Evolutionary conservation across 768 basidiomycete species (phyloP).

Genomic region (Kwoniella bestiolae): DNA sequence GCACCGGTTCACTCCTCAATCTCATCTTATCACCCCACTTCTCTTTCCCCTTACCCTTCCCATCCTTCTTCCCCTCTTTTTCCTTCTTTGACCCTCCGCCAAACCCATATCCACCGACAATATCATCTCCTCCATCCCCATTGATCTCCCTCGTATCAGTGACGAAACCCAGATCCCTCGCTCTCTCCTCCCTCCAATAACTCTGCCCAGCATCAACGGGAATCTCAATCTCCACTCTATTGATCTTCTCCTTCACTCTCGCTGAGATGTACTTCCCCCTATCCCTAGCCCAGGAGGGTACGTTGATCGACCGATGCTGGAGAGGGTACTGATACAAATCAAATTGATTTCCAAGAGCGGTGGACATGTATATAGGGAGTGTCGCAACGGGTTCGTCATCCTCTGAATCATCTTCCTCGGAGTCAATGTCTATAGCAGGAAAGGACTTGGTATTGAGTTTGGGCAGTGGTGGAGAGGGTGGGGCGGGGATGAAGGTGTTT

Average conservation of each 20-base stretch:
- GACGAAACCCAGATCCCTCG: slow-evolving; percentile 52
- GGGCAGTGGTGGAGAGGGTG: slow-evolving; percentile 43
- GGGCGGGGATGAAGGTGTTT: slow-evolving; percentile 38
- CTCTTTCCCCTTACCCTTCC: slow-evolving; percentile 41
- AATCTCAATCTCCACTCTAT: slow-evolving; percentile 56
- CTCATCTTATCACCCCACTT: slow-evolving; percentile 55
- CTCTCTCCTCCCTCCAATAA: slow-evolving; percentile 55
- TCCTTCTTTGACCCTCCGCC: slow-evolving; percentile 31
- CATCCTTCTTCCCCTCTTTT: slow-evolving; percentile 40
- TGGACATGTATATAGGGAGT: slow-evolving; percentile 56
- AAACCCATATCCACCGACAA: slow-evolving; percentile 43
- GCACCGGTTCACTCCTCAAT: slow-evolving; percentile 55
- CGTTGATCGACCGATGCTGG: slow-evolving; percentile 36
- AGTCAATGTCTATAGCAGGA: slow-evolving; percentile 18
- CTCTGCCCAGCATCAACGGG: slow-evolving; percentile 52
- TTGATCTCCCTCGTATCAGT: slow-evolving; percentile 36
- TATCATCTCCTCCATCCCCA: slow-evolving; percentile 22
- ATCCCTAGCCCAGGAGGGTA: slow-evolving; percentile 45
- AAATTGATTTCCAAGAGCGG: slow-evolving; percentile 43
- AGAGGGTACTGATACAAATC: slow-evolving; percentile 57
- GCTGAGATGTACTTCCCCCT: slow-evolving; percentile 49
- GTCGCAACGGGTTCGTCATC: slow-evolving; percentile 48
- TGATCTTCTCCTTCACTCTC: slow-evolving; percentile 50
- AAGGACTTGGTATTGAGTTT: slow-evolving; percentile 16
- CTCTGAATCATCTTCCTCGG: slow-evolving; percentile 19